Base-by-base conservation (phyloP, 1,139 yeast species). In the Kurtzmaniella natalensis region DNA sequence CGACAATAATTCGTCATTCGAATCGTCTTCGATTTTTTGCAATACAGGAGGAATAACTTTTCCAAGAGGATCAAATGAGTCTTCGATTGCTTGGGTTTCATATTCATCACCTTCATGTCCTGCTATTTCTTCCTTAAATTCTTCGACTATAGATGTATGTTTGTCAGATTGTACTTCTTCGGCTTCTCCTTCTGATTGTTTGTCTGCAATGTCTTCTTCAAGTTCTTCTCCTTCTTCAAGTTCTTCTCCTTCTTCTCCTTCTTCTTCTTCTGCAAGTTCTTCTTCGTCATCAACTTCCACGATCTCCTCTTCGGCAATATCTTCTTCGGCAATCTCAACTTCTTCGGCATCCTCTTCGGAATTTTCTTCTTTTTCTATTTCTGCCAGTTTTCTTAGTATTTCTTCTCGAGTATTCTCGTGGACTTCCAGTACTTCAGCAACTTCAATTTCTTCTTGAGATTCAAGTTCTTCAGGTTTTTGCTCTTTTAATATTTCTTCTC, bases 51-150 rank as follows among this genome's bases (percentile, higher is more conserved):
- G 24, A 4, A 8, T 21, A 5, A 21, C 11, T 21, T 8, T 21
- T 8, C 10, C 11, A 8, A 21, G 11, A 8, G 9, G 7, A 5
- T 5, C n/a, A n/a, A n/a, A 18, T 16, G 14, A 13, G 22, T n/a
- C 31, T 31, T 34, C 4, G 28, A 33, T 7, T 34, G 23, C 18
- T 24, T 22, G 9, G 14, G 11, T 16, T 8, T 23, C 26, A 5
- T 23, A 14, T 23, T 11, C 26, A 9, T 23, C 26, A n/a, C 30
- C 31, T 10, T 18, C 21, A 22, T 36, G 37, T 22, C 32, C 37
- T 13, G 32, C 29, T 10, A 24, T 22, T 11, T 33, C 37, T 7
- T 19, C 32, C 6, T 28, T 27, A 2, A 31, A 28, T 6, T 35
- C 39, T 11, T 32, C 38, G 28, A 10, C 28, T 21, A 20, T 31